Conservation (phyloP, 73 alveolate genomes). For the Paramecium tetraurelia region DNA sequence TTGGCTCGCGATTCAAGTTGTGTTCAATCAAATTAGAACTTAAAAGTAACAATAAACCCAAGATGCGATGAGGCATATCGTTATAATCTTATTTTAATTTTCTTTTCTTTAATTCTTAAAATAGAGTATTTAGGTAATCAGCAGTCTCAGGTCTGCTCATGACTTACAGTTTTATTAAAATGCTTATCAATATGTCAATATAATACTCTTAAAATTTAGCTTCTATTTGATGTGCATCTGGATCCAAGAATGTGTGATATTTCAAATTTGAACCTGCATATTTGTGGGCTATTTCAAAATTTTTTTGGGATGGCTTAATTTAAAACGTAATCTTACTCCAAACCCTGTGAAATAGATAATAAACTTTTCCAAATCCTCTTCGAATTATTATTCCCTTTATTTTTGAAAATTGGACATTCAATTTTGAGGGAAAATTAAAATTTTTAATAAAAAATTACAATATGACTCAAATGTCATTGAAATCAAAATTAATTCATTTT, state of each 20-base stretch:
- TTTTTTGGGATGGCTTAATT: constrained; percentile 12
- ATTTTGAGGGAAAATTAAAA: neutral
- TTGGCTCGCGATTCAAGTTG: neutral
- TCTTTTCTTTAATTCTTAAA: neutral
- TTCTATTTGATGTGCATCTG: neutral
- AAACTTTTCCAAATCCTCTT: neutral
- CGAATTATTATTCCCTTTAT: neutral
- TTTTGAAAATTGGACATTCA: constrained; percentile 31
- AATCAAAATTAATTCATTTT: neutral
- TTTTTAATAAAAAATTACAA: neutral
- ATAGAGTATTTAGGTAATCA: neutral
- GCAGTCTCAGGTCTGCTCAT: constrained; percentile 30
- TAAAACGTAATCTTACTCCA: neutral
- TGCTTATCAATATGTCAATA: neutral
- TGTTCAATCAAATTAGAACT: neutral
- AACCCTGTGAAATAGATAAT: neutral
- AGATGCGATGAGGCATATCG: constrained; percentile 22
- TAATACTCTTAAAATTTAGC: neutral
- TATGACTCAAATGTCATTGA: neutral
- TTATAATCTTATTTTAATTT: neutral
- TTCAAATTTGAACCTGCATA: neutral
- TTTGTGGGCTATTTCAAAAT: constrained; percentile 11
- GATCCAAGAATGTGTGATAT: neutral
- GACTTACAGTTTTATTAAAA: neutral
- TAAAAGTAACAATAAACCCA: neutral